A percentile compares a stretch with the other conserved stretches of the same genome.
phyloP scores from a whole-genome alignment of 345 rosid genomes.

The Salix arbutifolia region DNA sequence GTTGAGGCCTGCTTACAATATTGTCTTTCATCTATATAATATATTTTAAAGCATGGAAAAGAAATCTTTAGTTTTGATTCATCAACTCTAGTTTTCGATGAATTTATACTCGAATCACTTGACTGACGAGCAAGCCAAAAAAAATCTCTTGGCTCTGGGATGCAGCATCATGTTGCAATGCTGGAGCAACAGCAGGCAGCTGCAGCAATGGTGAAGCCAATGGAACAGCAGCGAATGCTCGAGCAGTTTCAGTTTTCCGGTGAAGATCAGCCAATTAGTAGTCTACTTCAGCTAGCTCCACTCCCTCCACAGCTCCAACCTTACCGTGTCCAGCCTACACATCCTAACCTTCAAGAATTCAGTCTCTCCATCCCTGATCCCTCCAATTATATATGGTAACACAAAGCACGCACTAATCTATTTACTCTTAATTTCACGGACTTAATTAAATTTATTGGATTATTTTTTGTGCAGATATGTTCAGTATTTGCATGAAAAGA shows the following conservation, averaged over 20 bases:
- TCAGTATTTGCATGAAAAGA: too few species aligned
- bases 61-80: too few species aligned
- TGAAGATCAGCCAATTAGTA: slow-evolving; percentile 22
- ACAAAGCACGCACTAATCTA: background rate
- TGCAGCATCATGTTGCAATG: slow-evolving; percentile 6
- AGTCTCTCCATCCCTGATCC: slow-evolving; percentile 12
- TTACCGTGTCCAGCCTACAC: slow-evolving; percentile 16
- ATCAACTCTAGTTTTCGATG: too few species aligned
- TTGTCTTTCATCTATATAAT: background rate
- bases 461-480: too few species aligned
- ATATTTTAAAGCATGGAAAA: too few species aligned
- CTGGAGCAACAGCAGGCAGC: slow-evolving; percentile 13
- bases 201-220: slow-evolving; percentile 5
- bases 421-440: too few species aligned
- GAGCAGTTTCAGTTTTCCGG: slow-evolving; percentile 24
- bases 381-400: slow-evolving; percentile 12
- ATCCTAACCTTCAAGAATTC: slow-evolving; percentile 36
- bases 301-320: slow-evolving; percentile 15
- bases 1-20: background rate
- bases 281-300: slow-evolving; percentile 26
- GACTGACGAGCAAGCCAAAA: too few species aligned
- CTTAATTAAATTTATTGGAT: too few species aligned
- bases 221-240: slow-evolving; percentile 4
- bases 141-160: background rate
- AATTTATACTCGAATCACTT: too few species aligned